Base-by-base conservation (phyloP, 345 rosid genomes). In the Hirschfeldia incana region DNA sequence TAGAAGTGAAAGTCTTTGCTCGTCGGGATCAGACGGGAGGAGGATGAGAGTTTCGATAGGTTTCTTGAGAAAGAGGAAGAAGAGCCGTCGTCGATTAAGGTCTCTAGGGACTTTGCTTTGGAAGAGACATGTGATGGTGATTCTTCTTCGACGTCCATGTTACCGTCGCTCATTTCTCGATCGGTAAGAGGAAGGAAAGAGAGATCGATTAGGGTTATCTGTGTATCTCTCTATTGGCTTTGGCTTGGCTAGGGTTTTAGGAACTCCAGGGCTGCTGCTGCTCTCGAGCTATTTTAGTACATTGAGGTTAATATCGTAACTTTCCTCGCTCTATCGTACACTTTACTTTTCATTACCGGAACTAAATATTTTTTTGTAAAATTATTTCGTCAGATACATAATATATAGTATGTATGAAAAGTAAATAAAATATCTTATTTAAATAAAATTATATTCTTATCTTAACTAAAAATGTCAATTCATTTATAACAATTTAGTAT, bases 1-100 rank as follows among this genome's bases (percentile, higher is more conserved):
- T 79, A 93, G 83, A 90, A 95, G 67, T 95, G 97, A 46, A 95
- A 95, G 83, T 93, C 99, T 49, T 81, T 86, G 67, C 85, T 81
- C 16, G 90, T 15, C 2, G 99, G 98, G 65, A 95, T 82, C 42
- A 81, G 72, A 60, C 85, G 84, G 4, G 90, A 88, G 21, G 94
- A 85, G 39, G 88, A 81, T 5, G 89, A 82, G 81, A 95, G 93
- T 67, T 75, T 77, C 21, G 92, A 80, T 36, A 92, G 81, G 10
- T 90, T 84, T 7, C 87, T 70, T 1, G 88, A 69, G 55, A 94
- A 76, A 62, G 91, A 81, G 21, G 92, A 81, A 36, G 91, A 81
- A 28, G 92, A 81, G 32, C 77, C 83, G 0, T 80, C 49, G 6
- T 82, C 65, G 10, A 82, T 60, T 66, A 89, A 66, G 76, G 81